Conservation (phyloP, 1,284 basidiomycete genomes). For the Ceratobasidium sp. region DNA sequence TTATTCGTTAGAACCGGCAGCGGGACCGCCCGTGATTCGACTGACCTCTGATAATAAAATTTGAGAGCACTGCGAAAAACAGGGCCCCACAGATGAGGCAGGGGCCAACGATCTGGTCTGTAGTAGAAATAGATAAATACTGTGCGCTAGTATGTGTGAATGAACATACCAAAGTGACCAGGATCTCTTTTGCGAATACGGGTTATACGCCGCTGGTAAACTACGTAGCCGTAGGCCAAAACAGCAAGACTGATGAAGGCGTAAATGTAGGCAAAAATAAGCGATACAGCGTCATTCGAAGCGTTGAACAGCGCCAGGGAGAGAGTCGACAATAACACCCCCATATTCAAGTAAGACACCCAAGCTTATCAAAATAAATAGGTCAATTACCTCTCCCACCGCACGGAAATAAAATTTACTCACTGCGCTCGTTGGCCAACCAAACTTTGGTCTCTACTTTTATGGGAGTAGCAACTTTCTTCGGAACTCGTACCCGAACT, state of each 20-base stretch:
- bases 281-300: conserved; percentile 77
- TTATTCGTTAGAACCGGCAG: neutral
- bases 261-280: conserved; percentile 86
- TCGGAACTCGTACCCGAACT: conserved; percentile 73
- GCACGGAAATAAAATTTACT: conserved; percentile 47
- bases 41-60: conserved; percentile 86
- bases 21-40: conserved; percentile 14
- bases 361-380: conserved; percentile 66
- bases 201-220: conserved; percentile 90
- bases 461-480: conserved; percentile 89
- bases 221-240: conserved; percentile 82
- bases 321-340: conserved; percentile 86
- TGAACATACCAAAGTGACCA: conserved; percentile 83
- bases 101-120: conserved; percentile 84
- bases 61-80: conserved; percentile 85
- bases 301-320: conserved; percentile 90
- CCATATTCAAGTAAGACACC: conserved; percentile 90
- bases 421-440: conserved; percentile 98
- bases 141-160: neutral
- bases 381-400: neutral
- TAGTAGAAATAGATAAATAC: conserved; percentile 24
- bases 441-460: conserved; percentile 98
- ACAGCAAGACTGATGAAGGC: conserved; percentile 78
- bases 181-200: conserved; percentile 92
- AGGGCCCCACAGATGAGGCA: conserved; percentile 80